Base-by-base conservation (phyloP, 306 rosid species). In the Herpetospermum pedunculosum region DNA sequence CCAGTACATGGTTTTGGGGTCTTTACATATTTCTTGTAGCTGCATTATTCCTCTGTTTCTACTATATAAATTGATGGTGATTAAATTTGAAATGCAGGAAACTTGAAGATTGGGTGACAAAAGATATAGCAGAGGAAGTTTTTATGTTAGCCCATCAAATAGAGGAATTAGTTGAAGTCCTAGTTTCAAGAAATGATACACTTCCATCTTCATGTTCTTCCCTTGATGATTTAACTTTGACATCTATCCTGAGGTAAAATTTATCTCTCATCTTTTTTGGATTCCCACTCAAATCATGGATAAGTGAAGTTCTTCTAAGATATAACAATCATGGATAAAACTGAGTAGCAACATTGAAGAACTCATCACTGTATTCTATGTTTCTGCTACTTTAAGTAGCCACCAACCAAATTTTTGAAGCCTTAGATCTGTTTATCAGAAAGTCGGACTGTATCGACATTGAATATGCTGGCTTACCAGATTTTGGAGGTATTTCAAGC, bases 141-240 rank as follows among this genome's bases (percentile, higher is more conserved):
- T 91, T 89, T 81, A 94, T 91, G 95, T 75, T 87, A 71, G 68
- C 81, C 67, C 21, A 54, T 78, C 97, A 91, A 80, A 82, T 87
- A 64, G 81, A 81, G 77, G 89, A 94, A 59, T 44, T 90, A 81
- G 81, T 83, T 12, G 71, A 75, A 34, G 70, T 79, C 23, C 81
- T 89, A 74, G 78, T 76, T 14, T 83, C 88, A 71, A 82, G 86
- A 78, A 85, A 74, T 77, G 89, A 87, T 52, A 28, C 37, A 38
- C 81, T 88, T 75, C 97, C 99, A 26, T 81, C 82, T 77, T 89
- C 92, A 47, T 91, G 70, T 79, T 78, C 91, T 70, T 88, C 89
- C 77, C 80, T 84, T 30, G 88, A 88, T 57, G 92, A 89, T 74
- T 84, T 89, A 72, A 77, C 72, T 50, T 77, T 91, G 78, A 85